A percentile compares a stretch with the other conserved stretches of the same genome.
phyloP scores from a whole-genome alignment of 495 filamentous ascomycete genomes.

The Penicillium dipodomyicola region DNA sequence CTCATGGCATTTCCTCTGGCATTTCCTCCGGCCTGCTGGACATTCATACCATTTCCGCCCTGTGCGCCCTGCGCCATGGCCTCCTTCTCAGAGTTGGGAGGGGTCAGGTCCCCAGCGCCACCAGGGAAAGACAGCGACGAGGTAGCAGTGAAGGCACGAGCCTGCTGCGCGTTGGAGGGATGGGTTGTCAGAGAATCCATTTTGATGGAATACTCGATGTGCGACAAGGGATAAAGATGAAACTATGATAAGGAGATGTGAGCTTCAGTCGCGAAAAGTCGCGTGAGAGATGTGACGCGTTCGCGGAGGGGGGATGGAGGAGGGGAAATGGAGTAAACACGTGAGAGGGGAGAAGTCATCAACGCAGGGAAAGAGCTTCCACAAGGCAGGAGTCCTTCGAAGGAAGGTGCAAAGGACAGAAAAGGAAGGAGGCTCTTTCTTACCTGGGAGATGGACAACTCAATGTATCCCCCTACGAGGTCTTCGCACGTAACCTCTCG shows the following conservation, averaged over 20 bases:
- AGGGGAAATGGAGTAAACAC: not conserved
- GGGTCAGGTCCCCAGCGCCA: constrained; percentile 75
- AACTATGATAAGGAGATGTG: constrained; percentile 3
- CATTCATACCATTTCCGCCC: constrained; percentile 51
- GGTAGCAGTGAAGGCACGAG: constrained; percentile 85
- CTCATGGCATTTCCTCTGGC: constrained; percentile 58
- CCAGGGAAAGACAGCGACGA: constrained; percentile 88
- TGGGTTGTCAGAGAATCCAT: constrained; percentile 93
- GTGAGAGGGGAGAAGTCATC: not conserved
- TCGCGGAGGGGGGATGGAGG: not conserved
- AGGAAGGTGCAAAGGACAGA: constrained; percentile 5
- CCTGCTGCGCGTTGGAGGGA: constrained; percentile 81
- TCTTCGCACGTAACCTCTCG: constrained; percentile 10
- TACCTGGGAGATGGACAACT: constrained; percentile 97
- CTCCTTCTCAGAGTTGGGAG: constrained; percentile 67
- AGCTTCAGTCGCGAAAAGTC: not conserved
- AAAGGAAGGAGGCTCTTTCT: constrained; percentile 51
- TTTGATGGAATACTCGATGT: constrained; percentile 34
- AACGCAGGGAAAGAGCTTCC: not conserved
- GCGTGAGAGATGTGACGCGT: not conserved
- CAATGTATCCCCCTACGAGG: constrained; percentile 85
- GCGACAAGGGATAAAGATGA: constrained; percentile 17
- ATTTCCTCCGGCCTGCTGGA: constrained; percentile 61
- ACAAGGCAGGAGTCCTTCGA: not conserved
- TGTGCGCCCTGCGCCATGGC: constrained; percentile 48